Evolutionary conservation across 495 filamentous ascomycete species (phyloP).

Genomic region (Neurospora sp.): DNA sequence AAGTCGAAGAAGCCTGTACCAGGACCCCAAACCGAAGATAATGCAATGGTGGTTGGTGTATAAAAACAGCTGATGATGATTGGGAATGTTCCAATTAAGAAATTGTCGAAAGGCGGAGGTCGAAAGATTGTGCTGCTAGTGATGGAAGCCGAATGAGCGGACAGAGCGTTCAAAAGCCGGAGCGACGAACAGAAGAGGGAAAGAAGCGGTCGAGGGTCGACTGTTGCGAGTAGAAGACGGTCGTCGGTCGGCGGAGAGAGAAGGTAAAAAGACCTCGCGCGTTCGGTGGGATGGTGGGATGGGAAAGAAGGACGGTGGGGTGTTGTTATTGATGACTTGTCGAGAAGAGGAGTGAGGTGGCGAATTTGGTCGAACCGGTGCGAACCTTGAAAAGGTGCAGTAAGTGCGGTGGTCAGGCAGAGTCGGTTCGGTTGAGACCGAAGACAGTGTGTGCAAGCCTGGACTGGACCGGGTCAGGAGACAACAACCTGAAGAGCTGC

Average conservation of each 20-base stretch:
- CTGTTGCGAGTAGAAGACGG: neutral
- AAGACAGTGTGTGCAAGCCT: neutral
- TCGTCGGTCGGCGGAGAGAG: constrained; percentile 6
- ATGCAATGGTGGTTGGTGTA: neutral
- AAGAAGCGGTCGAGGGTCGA: neutral
- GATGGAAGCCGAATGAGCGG: constrained; percentile 22
- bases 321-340: neutral
- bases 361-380: neutral
- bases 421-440: neutral
- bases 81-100: constrained; percentile 14
- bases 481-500: neutral
- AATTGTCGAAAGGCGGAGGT: constrained; percentile 5
- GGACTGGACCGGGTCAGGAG: neutral
- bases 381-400: neutral
- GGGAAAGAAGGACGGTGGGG: neutral
- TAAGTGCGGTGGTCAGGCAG: neutral
- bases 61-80: constrained; percentile 3
- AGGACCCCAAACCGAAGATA: constrained; percentile 11
- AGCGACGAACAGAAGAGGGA: neutral
- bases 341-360: neutral
- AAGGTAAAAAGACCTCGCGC: constrained; percentile 7
- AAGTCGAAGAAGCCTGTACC: constrained; percentile 12
- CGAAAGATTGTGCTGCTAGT: constrained; percentile 9
- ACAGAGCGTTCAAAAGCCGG: constrained; percentile 7
- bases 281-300: neutral